phyloP scores from a whole-genome alignment of 208 protist species.

The Wallacemonas collosoma region DNA sequence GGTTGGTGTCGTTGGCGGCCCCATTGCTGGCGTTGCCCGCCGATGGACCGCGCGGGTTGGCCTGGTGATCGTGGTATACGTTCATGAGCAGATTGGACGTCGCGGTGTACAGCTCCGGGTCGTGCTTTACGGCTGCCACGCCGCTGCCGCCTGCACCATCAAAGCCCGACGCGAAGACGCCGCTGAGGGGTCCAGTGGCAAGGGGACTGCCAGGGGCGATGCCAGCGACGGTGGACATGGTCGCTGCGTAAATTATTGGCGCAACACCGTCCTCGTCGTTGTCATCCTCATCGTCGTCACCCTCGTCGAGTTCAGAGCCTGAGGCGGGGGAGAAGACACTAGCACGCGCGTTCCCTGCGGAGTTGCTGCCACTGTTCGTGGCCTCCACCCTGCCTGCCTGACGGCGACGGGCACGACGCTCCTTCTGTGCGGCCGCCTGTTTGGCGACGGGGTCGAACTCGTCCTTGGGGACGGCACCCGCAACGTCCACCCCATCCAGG shows the following conservation, averaged over 20 bases:
- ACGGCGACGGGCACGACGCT: conserved; percentile 41
- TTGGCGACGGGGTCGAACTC: conserved; percentile 77
- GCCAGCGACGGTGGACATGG: background rate
- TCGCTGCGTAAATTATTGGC: conserved; percentile 24
- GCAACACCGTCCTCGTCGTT: conserved; percentile 15
- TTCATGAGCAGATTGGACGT: conserved; percentile 42
- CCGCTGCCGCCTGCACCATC: background rate
- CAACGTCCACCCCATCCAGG: background rate
- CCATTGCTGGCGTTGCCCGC: background rate
- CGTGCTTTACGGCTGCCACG: background rate
- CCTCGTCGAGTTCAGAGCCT: conserved; percentile 16
- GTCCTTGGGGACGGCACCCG: background rate
- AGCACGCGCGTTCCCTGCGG: conserved; percentile 15
- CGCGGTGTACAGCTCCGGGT: conserved; percentile 34
- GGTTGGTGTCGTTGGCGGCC: background rate
- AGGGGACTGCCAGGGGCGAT: background rate
- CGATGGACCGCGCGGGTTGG: background rate
- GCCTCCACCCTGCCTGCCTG: conserved; percentile 4
- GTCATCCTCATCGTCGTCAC: conserved; percentile 17
- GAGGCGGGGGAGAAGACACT: background rate
- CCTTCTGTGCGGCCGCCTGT: conserved; percentile 43
- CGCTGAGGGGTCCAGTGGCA: background rate
- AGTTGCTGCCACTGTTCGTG: conserved; percentile 15
- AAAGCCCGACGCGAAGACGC: no score
- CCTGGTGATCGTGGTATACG: conserved; percentile 27